phyloP scores from a whole-genome alignment of 2,329 filamentous ascomycete species.

The Apiospora hydei region DNA sequence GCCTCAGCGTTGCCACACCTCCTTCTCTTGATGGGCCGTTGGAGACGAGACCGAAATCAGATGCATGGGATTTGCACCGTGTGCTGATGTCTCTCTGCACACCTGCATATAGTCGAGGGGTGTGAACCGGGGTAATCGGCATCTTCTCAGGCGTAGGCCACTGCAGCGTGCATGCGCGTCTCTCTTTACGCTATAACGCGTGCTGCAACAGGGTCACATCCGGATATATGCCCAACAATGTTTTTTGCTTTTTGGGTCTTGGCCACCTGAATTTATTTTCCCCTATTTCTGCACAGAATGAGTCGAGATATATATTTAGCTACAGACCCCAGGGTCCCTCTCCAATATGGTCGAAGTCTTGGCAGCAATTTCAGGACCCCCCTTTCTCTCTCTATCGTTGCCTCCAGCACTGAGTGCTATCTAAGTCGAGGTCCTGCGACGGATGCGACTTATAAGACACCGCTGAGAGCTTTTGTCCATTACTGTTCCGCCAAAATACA shows the following conservation, averaged over 20 bases:
- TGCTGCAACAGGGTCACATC: background rate
- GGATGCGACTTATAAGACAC: background rate
- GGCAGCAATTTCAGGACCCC: conserved; percentile 29
- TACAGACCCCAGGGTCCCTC: conserved; percentile 10
- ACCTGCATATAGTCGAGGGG: conserved; percentile 14
- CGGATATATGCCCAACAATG: conserved; percentile 15
- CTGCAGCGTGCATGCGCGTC: conserved; percentile 5
- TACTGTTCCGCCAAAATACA: background rate
- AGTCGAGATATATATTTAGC: conserved; percentile 1
- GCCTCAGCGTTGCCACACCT: background rate
- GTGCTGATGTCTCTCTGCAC: background rate
- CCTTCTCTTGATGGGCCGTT: background rate
- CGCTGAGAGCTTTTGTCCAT: background rate
- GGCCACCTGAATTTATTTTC: background rate
- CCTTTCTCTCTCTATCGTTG: conserved; percentile 8
- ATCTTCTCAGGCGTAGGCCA: background rate
- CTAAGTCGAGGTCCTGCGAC: background rate
- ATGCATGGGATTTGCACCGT: background rate
- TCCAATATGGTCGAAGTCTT: conserved; percentile 27
- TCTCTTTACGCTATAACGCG: conserved; percentile 14
- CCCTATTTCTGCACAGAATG: background rate
- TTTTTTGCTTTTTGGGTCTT: background rate
- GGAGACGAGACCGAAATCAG: background rate
- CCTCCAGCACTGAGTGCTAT: background rate
- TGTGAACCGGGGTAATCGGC: conserved; percentile 6